phyloP scores from a whole-genome alignment of 2,329 filamentous ascomycete species.

The Aspergillus vadensis region DNA sequence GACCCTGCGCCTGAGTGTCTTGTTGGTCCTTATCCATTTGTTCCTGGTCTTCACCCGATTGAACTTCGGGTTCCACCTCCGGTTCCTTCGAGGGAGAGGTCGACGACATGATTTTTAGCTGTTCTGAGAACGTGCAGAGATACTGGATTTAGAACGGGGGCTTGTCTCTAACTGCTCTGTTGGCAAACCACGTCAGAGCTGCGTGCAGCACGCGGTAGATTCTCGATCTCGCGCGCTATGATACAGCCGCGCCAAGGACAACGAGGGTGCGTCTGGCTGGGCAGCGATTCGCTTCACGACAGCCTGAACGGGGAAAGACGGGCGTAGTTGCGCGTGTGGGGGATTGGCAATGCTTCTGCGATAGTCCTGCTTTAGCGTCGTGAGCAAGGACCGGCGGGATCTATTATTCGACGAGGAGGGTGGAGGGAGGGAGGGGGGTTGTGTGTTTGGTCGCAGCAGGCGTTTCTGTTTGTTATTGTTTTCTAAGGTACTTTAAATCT shows the following conservation, averaged over 20 bases:
- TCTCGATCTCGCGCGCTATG: slow-evolving; percentile 29
- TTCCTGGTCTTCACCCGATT: slow-evolving; percentile 88
- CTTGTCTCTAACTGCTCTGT: slow-evolving; percentile 40
- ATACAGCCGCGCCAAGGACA: slow-evolving; percentile 25
- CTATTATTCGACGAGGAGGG: slow-evolving; percentile 23
- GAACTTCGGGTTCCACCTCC: slow-evolving; percentile 87
- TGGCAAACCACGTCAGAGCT: slow-evolving; percentile 51
- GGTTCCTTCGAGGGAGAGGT: slow-evolving; percentile 87
- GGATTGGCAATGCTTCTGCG: slow-evolving; percentile 34
- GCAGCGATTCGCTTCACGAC: slow-evolving; percentile 42
- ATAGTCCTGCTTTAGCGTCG: slow-evolving; percentile 30
- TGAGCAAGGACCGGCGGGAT: slow-evolving; percentile 27
- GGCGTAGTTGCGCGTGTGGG: slow-evolving; percentile 31
- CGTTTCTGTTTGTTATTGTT: slow-evolving; percentile 10
- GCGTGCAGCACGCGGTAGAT: slow-evolving; percentile 29
- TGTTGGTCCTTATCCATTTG: slow-evolving; percentile 73
- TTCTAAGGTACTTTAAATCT: slow-evolving; percentile 6
- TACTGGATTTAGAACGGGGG: slow-evolving; percentile 37
- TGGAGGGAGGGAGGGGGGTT: slow-evolving; percentile 5
- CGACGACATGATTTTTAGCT: slow-evolving; percentile 85
- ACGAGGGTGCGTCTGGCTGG: slow-evolving; percentile 35
- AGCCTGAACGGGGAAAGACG: slow-evolving; percentile 31
- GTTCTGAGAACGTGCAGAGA: slow-evolving; percentile 38
- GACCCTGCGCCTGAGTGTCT: slow-evolving; percentile 69
- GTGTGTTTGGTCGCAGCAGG: slow-evolving; percentile 17